These are phyloP conservation scores for Teunomyces pallodes DNA, from an alignment of 805 yeast genomes.

Conservation along the genomic window DNA sequence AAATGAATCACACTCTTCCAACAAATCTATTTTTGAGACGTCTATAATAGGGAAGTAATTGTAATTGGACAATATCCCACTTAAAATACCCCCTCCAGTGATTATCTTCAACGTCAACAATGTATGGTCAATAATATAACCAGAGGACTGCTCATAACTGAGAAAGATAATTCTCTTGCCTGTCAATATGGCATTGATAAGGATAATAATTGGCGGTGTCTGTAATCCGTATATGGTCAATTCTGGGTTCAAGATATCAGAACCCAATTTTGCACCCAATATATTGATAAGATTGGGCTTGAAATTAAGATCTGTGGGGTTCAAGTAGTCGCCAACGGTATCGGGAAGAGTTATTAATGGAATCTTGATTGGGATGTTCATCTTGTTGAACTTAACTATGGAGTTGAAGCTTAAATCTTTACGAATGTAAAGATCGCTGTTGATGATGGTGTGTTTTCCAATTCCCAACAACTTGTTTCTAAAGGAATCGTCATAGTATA, in stretches of 20 bases:
- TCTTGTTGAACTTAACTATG: conserved; percentile 33
- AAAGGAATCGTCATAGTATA: conserved; percentile 38
- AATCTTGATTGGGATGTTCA: conserved; percentile 44
- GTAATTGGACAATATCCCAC: conserved; percentile 37
- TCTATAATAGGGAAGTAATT: conserved; percentile 60
- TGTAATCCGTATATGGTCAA: conserved; percentile 51
- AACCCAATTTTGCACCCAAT: conserved; percentile 34
- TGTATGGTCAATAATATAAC: conserved; percentile 41
- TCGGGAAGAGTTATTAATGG: conserved; percentile 44
- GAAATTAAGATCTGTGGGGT: conserved; percentile 45
- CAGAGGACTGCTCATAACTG: conserved; percentile 38
- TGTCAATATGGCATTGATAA: conserved; percentile 37
- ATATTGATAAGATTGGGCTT: conserved; percentile 34
- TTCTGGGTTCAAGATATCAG: conserved; percentile 40
- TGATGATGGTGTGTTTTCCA: conserved; percentile 19
- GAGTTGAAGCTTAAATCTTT: conserved; percentile 44
- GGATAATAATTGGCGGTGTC: conserved; percentile 46
- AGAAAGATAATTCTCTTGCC: conserved; percentile 40
- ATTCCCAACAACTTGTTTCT: conserved; percentile 34
- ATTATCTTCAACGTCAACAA: conserved; percentile 42
- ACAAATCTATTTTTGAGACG: conserved; percentile 52
- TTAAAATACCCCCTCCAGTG: conserved; percentile 41
- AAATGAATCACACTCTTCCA: conserved; percentile 41
- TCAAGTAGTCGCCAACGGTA: conserved; percentile 42
- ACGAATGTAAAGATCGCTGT: conserved; percentile 38